Evolutionary conservation across 495 filamentous ascomycete genomes (phyloP).

Genomic region (Penicillium salamii): DNA sequence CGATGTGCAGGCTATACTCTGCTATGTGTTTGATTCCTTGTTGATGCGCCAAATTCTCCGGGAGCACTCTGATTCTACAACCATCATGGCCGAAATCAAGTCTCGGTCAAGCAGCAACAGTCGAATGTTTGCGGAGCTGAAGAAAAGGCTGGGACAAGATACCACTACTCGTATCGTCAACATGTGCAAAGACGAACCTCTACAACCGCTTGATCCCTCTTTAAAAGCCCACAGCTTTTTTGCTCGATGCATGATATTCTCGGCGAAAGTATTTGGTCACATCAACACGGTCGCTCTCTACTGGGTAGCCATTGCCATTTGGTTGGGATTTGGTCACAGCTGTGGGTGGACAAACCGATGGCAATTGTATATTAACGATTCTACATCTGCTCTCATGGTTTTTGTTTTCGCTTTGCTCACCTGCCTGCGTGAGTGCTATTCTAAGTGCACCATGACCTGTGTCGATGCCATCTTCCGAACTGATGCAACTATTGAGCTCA

Average conservation of each 20-base stretch:
- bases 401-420: slow-evolving; percentile 38
- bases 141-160: slow-evolving; percentile 15
- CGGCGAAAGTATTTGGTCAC: slow-evolving; percentile 27
- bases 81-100: slow-evolving; percentile 23
- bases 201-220: slow-evolving; percentile 9
- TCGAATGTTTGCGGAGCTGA: slow-evolving; percentile 25
- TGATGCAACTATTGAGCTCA: slow-evolving; percentile 32
- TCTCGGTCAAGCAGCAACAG: slow-evolving; percentile 30
- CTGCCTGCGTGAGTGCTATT: slow-evolving; percentile 35
- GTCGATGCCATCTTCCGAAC: slow-evolving; percentile 32
- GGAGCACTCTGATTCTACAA: slow-evolving; percentile 22
- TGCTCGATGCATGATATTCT: slow-evolving; percentile 15
- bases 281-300: slow-evolving; percentile 23
- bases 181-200: slow-evolving; percentile 6
- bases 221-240: slow-evolving; percentile 14
- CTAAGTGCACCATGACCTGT: slow-evolving; percentile 25
- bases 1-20: slow-evolving; percentile 35
- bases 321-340: slow-evolving; percentile 30
- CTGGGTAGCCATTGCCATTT: slow-evolving; percentile 35
- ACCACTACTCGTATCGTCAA: slow-evolving; percentile 3
- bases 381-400: slow-evolving; percentile 33
- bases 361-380: slow-evolving; percentile 42
- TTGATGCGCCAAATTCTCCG: slow-evolving; percentile 38
- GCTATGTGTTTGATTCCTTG: slow-evolving; percentile 38
- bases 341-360: slow-evolving; percentile 28